Base-by-base conservation (phyloP, 2,329 filamentous ascomycete species). In the Pseudopyricularia cyperi region DNA sequence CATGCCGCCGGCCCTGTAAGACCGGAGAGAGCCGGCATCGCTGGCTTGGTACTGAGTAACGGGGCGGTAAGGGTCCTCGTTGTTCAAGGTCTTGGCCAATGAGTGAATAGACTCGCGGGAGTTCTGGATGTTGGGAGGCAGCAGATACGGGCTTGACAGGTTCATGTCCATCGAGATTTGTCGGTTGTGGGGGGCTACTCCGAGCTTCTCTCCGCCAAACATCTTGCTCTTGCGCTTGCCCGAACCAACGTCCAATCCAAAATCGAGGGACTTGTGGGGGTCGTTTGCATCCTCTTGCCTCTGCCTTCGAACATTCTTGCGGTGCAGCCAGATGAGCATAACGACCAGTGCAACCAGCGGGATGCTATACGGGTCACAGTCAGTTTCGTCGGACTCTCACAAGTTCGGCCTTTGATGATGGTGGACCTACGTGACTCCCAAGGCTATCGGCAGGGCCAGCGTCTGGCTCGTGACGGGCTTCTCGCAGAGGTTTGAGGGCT, bases 221-320 rank as follows among this genome's bases (percentile, higher is more conserved):
- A 71, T 64, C 2, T 64, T 61, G 52, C 66, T 71, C 60, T 70
- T 72, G 57, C 72, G 71, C 57, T 71, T 75, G 39, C 63, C 62
- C 54, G 72, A 15, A 54, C 50, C 51, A 57, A 59, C 24, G 52
- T 53, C 57, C 62, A 96, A 68, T 34, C 93, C 93, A 63, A 96
- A 98, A 66, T 98, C 93, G 63, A 97, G 76, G 1, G 89, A 93
- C 63, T 85, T 90, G 67, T 94, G 88, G 58, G 88, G 87, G 66
- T 96, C 90, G 56, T 85, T 81, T 17, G 77, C 75, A 68, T 98
- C 93, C 68, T 98, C 93, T 54, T 75, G 70, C 52, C 74, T 73
- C 56, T 89, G 74, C 61, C 81, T 89, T 64, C 77, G 80, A 37
- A 87, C 69, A 61, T 89, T 85, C 65, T 88, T 79, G 51, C 88